Base-by-base conservation (phyloP, 768 basidiomycete species). In the Lactarius indigo region DNA sequence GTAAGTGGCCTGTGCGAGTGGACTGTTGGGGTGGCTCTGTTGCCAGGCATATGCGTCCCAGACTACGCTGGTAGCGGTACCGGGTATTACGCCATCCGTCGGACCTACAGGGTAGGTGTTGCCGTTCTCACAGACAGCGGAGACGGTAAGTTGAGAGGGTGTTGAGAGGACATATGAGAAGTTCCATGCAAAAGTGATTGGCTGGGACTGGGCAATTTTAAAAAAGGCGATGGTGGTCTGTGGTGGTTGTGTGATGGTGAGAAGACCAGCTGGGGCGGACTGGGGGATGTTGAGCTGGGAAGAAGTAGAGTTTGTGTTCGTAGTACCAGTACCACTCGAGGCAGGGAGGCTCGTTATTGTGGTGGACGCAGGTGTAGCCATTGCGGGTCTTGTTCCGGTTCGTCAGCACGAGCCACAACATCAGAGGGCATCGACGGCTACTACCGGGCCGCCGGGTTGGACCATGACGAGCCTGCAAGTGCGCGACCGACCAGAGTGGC, bases 171-270 rank as follows among this genome's bases (percentile, higher is more conserved):
- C 79, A 64, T 82, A 81, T 18, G 92, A 92, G 72, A 94, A 84
- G 77, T 93, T 94, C 96, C 94, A 97, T 13, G 83, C 95, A 75
- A 97, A 92, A 26, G 94, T 96, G 74, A 97, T 86, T 66, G 80
- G 78, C 69, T 92, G 83, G 59, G 80, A 81, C 1, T 79, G 78
- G 0, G 92, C 91, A 74, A 97, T 90, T 83, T 95, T 94, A 82
- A 87, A 96, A 80, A 86, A 96, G 28, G 92, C 91, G 3, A 90
- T 88, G 39, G 87, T 84, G 10, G 90, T 90, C 69, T 87, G 84
- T 0, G 92, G 90, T 1, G 95, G 95, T 74, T 91, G 84, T 52
- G 91, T 92, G 74, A 93, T 84, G 66, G 84, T 82, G 60, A 92
- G 74, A n/a, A 83, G 80, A 26, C 91, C 90, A 2, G 85, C 85